Conservation (phyloP, 345 rosid species). For the Acer campestre region DNA sequence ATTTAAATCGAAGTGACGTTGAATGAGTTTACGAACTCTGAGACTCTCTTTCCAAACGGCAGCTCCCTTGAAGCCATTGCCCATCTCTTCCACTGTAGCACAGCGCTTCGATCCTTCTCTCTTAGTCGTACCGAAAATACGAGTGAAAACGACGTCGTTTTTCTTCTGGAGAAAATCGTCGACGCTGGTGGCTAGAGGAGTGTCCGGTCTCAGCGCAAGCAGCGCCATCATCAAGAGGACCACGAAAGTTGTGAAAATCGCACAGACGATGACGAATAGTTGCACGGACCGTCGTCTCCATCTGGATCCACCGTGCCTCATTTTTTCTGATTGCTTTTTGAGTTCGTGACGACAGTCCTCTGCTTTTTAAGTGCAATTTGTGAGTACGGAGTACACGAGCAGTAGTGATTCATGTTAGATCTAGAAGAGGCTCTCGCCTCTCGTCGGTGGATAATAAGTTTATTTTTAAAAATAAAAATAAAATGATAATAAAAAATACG, state of each 20-base stretch:
- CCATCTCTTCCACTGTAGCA: constrained; percentile 97
- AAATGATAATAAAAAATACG: too few relatives aligned
- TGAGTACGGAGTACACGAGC: too few relatives aligned
- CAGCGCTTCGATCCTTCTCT: constrained; percentile 40
- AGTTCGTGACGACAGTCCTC: neutral
- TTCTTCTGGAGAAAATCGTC: neutral
- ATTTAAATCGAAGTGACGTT: constrained; percentile 54
- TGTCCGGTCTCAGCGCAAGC: constrained; percentile 63
- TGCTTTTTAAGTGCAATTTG: neutral
- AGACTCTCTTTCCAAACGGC: constrained; percentile 62
- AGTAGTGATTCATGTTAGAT: neutral
- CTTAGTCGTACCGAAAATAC: neutral
- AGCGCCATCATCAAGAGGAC: constrained; percentile 41
- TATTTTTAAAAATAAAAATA: too few relatives aligned
- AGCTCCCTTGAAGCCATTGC: constrained; percentile 58
- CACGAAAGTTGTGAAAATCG: constrained; percentile 38
- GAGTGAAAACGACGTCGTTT: neutral
- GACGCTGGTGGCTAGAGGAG: constrained; percentile 29
- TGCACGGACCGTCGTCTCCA: constrained; percentile 49
- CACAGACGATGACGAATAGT: constrained; percentile 38
- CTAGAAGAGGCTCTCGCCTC: neutral
- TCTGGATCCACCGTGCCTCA: constrained; percentile 36
- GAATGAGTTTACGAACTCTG: constrained; percentile 58
- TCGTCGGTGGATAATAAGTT: neutral
- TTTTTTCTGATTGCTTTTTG: neutral